Percentiles rank a stretch among this genome's conserved stretches.
Conservation (phyloP, 495 filamentous ascomycete species). For the Glutinoglossum americanum region DNA sequence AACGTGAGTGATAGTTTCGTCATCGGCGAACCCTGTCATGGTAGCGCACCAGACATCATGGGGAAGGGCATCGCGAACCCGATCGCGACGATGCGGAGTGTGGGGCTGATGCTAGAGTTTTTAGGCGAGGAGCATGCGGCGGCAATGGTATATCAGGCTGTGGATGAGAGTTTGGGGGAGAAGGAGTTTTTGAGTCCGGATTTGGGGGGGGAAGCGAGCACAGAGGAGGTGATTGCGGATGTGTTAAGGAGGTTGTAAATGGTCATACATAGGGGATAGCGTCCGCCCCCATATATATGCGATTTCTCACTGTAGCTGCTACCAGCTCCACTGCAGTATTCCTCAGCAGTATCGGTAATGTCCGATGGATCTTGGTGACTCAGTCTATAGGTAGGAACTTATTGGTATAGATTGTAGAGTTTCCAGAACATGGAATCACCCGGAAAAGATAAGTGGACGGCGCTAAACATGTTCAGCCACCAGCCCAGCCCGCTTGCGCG, state of each 20-base stretch:
- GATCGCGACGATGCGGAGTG: slow-evolving; percentile 79
- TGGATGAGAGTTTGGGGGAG: slow-evolving; percentile 78
- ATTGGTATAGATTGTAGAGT: too few relatives aligned
- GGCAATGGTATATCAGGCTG: slow-evolving; percentile 70
- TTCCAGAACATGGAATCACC: too few relatives aligned
- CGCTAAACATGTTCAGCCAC: too few relatives aligned
- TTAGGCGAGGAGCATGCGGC: slow-evolving; percentile 68
- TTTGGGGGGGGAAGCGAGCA: slow-evolving; percentile 72
- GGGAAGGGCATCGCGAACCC: slow-evolving; percentile 86
- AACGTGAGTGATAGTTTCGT: slow-evolving; percentile 91
- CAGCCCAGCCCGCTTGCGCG: too few relatives aligned
- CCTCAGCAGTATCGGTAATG: too few relatives aligned
- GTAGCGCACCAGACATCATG: slow-evolving; percentile 86
- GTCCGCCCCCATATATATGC: too few relatives aligned
- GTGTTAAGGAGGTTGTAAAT: slow-evolving; percentile 67
- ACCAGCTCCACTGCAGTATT: too few relatives aligned
- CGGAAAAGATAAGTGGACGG: too few relatives aligned
- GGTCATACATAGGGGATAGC: too few relatives aligned
- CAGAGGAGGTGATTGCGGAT: slow-evolving; percentile 76
- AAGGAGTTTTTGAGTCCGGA: slow-evolving; percentile 70
- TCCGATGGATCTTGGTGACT: too few relatives aligned
- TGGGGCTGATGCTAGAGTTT: slow-evolving; percentile 92
- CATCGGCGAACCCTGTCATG: slow-evolving; percentile 97
- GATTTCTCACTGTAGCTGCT: too few relatives aligned
- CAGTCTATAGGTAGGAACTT: too few relatives aligned